Evolutionary conservation across 495 filamentous ascomycete genomes (phyloP), one percentile per base, ranked within the genome.

Genomic region (Aspergillus cavernicola): DNA sequence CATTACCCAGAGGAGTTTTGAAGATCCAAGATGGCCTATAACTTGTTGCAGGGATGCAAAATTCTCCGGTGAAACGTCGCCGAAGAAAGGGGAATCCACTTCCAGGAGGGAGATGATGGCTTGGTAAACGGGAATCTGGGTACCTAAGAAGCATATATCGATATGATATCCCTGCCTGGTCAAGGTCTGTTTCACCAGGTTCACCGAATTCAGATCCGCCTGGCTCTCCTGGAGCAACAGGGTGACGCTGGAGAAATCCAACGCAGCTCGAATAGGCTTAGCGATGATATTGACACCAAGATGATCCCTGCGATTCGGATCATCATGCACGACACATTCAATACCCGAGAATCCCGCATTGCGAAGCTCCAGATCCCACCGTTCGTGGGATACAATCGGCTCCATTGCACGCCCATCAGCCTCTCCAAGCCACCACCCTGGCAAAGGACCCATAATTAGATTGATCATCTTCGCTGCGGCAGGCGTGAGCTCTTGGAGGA

Each of bases 401-500:
- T 46, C 43, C 2, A 12, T 46, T 18, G 26, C 24, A 8, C 43
- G 24, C 13, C 43, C 43, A 19, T 46, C 43, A 3, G 43, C 43
- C 26, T 46, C 43, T 10, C 43, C 43, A 13, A 46, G 43, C 43
- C 43, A 46, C 43, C 43, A 46, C 3, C 43, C 43, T 0, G 43
- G 43, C 60, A 47, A 19, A 5, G 43, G 43, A n/a, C 43, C 43
- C 43, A 46, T 46, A 12, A 46, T 46, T 2, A 46, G 43, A 46
- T 46, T 46, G 13, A 46, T 46, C 43, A 46, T 46, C 26, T 46
- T 46, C n/a, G 43, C 26, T 1, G 43, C 43, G 12, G 43, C 24
- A 12, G 43, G 43, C 4, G 24, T 35, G 7, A 68, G 18, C 15
- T 72, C 69, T 8, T 60, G 42, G 1, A 72, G 57, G 11, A 70